phyloP scores from a whole-genome alignment of 1,284 basidiomycete genomes.

The Cryptococcus maquisensis region DNA sequence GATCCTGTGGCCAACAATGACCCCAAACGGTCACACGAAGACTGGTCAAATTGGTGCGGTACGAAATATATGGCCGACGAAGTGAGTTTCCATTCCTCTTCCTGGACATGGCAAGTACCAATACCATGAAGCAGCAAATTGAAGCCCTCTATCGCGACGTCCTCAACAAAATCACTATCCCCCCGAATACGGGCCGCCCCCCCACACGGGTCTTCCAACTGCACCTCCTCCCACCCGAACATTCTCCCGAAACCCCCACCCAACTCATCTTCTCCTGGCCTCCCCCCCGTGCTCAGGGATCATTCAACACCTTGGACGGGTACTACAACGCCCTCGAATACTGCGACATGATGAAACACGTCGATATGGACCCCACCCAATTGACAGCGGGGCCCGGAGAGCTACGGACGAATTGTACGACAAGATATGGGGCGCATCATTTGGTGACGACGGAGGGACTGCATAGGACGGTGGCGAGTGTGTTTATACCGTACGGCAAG shows the following conservation, averaged over 20 bases:
- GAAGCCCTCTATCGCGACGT: conserved; percentile 32
- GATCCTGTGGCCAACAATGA: conserved; percentile 72
- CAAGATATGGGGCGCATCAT: conserved; percentile 81
- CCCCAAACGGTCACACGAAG: conserved; percentile 61
- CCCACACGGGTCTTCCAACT: conserved; percentile 48
- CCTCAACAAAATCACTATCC: conserved; percentile 18
- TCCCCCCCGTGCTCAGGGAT: conserved; percentile 48
- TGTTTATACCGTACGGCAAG: conserved; percentile 88
- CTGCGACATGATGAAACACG: conserved; percentile 71
- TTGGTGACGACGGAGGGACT: conserved; percentile 58
- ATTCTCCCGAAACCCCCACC: conserved; percentile 18
- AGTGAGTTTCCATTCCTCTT: conserved; percentile 28
- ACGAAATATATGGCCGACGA: conserved; percentile 55
- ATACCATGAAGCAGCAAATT: conserved; percentile 24
- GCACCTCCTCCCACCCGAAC: conserved; percentile 27
- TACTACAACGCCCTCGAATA: conserved; percentile 75
- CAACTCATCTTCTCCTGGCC: conserved; percentile 80
- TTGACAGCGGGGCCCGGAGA: conserved; percentile 53
- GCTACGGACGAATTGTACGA: conserved; percentile 87
- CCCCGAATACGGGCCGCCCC: conserved; percentile 28
- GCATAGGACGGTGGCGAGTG: conserved; percentile 67
- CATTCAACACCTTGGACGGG: conserved; percentile 50
- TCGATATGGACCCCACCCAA: conserved; percentile 60
- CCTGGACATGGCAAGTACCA: neutral
- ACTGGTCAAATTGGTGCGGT: conserved; percentile 94